Evolutionary conservation across 2,329 filamentous ascomycete genomes (phyloP).

Genomic region (Cytospora leucostoma): DNA sequence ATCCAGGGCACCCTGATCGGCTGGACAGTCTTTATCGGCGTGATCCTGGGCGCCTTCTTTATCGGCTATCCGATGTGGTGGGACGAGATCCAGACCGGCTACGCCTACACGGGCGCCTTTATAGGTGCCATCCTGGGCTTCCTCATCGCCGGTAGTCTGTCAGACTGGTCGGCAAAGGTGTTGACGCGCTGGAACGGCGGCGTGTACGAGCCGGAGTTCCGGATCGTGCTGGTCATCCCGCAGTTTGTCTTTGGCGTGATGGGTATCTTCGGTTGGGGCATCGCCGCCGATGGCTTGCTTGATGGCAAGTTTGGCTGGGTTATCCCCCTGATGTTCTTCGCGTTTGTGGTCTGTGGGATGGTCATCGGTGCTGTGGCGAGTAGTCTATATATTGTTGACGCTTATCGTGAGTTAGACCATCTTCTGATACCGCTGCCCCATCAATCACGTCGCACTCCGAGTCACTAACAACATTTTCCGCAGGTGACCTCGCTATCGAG

Average conservation of each 20-base stretch:
- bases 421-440: neutral
- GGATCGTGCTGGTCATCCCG: conserved; percentile 78
- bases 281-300: conserved; percentile 64
- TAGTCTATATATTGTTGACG: conserved; percentile 88
- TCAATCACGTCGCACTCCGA: neutral
- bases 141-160: conserved; percentile 68
- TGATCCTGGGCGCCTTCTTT: conserved; percentile 80
- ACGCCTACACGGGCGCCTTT: conserved; percentile 84
- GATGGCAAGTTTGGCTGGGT: conserved; percentile 65
- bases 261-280: conserved; percentile 83
- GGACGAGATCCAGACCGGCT: conserved; percentile 78
- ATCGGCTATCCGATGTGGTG: conserved; percentile 80
- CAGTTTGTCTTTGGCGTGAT: conserved; percentile 76
- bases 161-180: conserved; percentile 70
- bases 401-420: conserved; percentile 66
- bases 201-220: conserved; percentile 89
- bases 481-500: conserved; percentile 79
- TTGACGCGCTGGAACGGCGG: conserved; percentile 77
- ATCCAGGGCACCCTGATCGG: conserved; percentile 90
- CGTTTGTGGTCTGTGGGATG: conserved; percentile 83
- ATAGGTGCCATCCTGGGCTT: conserved; percentile 81
- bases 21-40: conserved; percentile 92
- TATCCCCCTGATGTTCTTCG: conserved; percentile 80
- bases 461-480: conserved; percentile 22
- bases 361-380: conserved; percentile 86